Conservation (phyloP, 2,329 filamentous ascomycete species). For the Phialemoniopsis sp. region DNA sequence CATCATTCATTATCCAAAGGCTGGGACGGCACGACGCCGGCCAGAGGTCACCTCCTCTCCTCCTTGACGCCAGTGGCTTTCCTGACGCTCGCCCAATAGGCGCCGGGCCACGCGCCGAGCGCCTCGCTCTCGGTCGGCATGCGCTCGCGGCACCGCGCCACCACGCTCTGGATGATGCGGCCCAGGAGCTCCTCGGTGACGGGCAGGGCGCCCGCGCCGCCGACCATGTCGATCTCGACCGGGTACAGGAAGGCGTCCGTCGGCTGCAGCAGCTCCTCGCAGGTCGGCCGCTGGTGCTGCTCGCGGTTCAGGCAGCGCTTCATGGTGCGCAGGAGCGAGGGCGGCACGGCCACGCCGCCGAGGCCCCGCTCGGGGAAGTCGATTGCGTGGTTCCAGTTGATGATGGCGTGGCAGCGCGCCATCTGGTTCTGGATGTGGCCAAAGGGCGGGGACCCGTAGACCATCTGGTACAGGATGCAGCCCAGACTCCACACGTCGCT, state of each 20-base stretch:
- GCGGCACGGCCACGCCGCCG: constrained; percentile 58
- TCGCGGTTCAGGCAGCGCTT: constrained; percentile 60
- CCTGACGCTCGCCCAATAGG: constrained; percentile 57
- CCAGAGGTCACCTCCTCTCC: constrained; percentile 8
- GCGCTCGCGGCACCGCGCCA: constrained; percentile 51
- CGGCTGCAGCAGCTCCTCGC: constrained; percentile 54
- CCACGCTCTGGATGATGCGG: constrained; percentile 60
- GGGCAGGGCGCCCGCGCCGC: constrained; percentile 46
- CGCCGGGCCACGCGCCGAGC: constrained; percentile 51
- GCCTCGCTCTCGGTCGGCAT: constrained; percentile 56
- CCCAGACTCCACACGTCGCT: constrained; percentile 95
- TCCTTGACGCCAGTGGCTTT: constrained; percentile 39
- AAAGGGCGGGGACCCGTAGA: constrained; percentile 94
- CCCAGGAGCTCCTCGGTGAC: constrained; percentile 60
- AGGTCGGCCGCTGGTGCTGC: constrained; percentile 58
- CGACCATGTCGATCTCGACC: constrained; percentile 37
- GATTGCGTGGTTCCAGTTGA: constrained; percentile 71
- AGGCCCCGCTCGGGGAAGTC: constrained; percentile 67
- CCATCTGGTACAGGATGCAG: constrained; percentile 97
- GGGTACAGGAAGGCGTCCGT: constrained; percentile 63
- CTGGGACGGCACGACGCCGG: too few relatives aligned
- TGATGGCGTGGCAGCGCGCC: constrained; percentile 81
- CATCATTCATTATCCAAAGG: too few relatives aligned
- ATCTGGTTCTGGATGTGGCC: constrained; percentile 87
- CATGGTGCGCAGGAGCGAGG: constrained; percentile 56